Percentiles rank a stretch among this genome's conserved stretches.
Evolutionary conservation across 805 yeast species (phyloP).

Genomic region (Metschnikowia gruessii): DNA sequence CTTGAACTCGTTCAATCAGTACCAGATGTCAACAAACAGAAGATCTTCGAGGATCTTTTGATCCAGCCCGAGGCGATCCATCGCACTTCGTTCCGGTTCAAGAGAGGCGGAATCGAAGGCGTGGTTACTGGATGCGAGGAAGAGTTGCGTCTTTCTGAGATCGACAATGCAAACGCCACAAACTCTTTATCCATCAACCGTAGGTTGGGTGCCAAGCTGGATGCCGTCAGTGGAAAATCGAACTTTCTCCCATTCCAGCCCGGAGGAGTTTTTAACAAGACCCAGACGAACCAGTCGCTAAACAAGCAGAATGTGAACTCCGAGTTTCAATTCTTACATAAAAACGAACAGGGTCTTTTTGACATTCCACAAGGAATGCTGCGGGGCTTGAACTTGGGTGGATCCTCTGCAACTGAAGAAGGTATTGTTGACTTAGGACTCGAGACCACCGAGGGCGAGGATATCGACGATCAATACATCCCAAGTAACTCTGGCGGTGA

Average conservation of each 20-base stretch:
- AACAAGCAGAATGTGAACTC: constrained; percentile 13
- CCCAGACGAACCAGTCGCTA: constrained; percentile 17
- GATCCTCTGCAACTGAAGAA: constrained; percentile 1
- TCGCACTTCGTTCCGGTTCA: constrained; percentile 64
- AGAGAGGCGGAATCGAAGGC: constrained; percentile 75
- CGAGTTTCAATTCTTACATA: constrained; percentile 45
- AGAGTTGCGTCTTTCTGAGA: constrained; percentile 38
- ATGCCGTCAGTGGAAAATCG: constrained; percentile 64
- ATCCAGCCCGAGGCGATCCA: constrained; percentile 57
- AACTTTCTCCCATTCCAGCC: constrained; percentile 87
- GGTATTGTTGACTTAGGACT: constrained; percentile 8
- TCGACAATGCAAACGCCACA: constrained; percentile 58
- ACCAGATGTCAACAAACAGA: constrained; percentile 40
- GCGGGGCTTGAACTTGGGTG: constrained; percentile 55
- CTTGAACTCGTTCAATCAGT: constrained; percentile 63
- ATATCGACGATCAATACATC: background rate
- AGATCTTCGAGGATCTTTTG: constrained; percentile 47
- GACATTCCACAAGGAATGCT: constrained; percentile 80
- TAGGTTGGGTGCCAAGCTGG: constrained; percentile 58
- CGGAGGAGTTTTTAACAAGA: constrained; percentile 58
- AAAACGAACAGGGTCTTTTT: constrained; percentile 70
- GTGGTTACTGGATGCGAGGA: constrained; percentile 61
- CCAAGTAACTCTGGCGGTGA: background rate
- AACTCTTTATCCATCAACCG: constrained; percentile 74
- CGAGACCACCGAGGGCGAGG: constrained; percentile 9